These are phyloP conservation scores for Amanita phalloides DNA, from an alignment of 768 basidiomycete species.

Conservation along the genomic window DNA sequence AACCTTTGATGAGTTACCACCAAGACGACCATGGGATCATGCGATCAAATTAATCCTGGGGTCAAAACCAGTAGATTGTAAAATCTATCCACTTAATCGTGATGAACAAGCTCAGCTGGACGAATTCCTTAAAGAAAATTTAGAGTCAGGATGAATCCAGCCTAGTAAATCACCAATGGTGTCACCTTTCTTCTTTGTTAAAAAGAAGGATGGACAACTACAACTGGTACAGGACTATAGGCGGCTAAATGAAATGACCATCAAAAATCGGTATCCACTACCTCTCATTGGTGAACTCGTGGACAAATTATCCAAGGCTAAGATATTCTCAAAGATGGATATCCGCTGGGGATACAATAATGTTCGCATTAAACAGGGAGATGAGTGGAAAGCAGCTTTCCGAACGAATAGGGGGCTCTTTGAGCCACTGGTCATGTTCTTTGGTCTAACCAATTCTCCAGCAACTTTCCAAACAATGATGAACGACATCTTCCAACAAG, in stretches of 20 bases:
- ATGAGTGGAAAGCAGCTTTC: constrained; percentile 36
- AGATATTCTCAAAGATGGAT: constrained; percentile 26
- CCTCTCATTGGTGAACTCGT: constrained; percentile 24
- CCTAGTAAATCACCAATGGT: constrained; percentile 12
- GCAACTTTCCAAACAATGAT: no score
- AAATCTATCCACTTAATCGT: background rate
- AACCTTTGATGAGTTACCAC: no score
- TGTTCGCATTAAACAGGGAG: constrained; percentile 28
- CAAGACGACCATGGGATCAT: no score
- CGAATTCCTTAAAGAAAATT: constrained; percentile 17
- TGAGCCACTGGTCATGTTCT: no score
- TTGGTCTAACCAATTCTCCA: no score
- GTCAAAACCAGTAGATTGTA: background rate
- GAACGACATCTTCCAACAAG: no score
- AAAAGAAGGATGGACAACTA: constrained; percentile 12
- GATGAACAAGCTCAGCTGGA: constrained; percentile 5
- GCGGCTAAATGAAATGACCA: constrained; percentile 22
- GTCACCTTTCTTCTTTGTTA: constrained; percentile 16
- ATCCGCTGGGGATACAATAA: constrained; percentile 29
- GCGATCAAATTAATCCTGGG: no score
- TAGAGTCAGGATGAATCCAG: constrained; percentile 14
- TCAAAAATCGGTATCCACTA: constrained; percentile 25
- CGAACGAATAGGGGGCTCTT: no score
- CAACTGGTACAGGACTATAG: constrained; percentile 22
- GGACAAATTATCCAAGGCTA: constrained; percentile 13